Conservation (phyloP, 768 basidiomycete genomes). For the Panellus pusillus region DNA sequence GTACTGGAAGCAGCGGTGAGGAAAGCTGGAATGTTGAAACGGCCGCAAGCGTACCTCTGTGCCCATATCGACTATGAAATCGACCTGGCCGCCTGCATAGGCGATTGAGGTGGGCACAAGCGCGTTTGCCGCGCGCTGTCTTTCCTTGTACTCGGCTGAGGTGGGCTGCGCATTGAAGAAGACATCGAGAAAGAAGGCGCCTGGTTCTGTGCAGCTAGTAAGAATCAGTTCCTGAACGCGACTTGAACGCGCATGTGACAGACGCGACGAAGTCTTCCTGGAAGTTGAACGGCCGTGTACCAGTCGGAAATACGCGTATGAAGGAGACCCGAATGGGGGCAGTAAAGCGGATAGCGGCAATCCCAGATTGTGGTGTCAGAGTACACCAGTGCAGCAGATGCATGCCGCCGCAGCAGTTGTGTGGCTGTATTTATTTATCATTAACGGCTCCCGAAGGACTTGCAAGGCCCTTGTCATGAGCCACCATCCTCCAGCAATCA, state of each 20-base stretch:
- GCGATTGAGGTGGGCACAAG: constrained; percentile 71
- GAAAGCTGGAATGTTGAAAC: neutral
- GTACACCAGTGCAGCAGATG: constrained; percentile 70
- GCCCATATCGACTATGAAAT: constrained; percentile 72
- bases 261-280: constrained; percentile 60
- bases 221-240: constrained; percentile 13
- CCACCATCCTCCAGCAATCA: constrained; percentile 53
- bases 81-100: constrained; percentile 66
- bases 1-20: constrained; percentile 40
- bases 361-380: constrained; percentile 54
- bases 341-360: constrained; percentile 74
- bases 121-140: constrained; percentile 66
- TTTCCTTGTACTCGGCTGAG: constrained; percentile 49
- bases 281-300: constrained; percentile 64
- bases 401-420: constrained; percentile 25
- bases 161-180: constrained; percentile 73
- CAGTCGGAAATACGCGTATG: constrained; percentile 70
- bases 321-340: constrained; percentile 66
- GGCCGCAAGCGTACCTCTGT: constrained; percentile 49
- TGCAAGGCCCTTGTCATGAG: constrained; percentile 37
- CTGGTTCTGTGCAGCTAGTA: constrained; percentile 65
- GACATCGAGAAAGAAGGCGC: constrained; percentile 70
- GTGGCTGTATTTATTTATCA: no score
- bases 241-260: constrained; percentile 21
- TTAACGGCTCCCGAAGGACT: no score